Evolutionary conservation across 441 rosid species (phyloP).

Genomic region (Breynia disticha): DNA sequence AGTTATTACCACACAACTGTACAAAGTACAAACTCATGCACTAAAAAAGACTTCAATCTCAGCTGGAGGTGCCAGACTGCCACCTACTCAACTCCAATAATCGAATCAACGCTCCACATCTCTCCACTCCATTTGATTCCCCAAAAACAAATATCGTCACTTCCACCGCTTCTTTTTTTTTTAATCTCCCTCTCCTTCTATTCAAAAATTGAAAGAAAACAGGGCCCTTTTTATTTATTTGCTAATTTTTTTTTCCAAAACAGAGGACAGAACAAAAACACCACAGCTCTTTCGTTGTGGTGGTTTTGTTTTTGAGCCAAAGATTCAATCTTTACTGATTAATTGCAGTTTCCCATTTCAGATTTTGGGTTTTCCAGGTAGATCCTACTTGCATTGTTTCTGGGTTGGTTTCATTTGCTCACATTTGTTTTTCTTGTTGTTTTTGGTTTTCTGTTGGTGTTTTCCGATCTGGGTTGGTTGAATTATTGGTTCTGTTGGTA

Average conservation of each 20-base stretch:
- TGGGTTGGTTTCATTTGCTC: neutral
- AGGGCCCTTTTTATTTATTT: neutral
- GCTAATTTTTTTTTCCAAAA: neutral
- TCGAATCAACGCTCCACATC: slow-evolving; percentile 21
- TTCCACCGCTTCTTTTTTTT: neutral
- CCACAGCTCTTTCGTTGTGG: slow-evolving; percentile 15
- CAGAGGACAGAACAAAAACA: slow-evolving; percentile 5
- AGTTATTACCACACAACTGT: too few relatives aligned
- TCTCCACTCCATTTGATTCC: slow-evolving; percentile 1
- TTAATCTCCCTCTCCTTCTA: neutral
- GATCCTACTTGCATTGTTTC: slow-evolving; percentile 22
- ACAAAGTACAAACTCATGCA: too few relatives aligned
- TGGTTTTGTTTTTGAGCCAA: slow-evolving; percentile 3
- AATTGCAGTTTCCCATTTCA: too few relatives aligned
- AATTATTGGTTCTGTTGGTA: too few relatives aligned
- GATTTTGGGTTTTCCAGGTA: neutral
- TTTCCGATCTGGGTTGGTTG: slow-evolving; percentile 12
- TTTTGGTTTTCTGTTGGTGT: neutral
- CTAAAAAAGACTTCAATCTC: neutral
- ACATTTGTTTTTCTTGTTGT: neutral
- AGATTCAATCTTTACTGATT: too few relatives aligned
- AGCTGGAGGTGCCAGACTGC: slow-evolving; percentile 31
- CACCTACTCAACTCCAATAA: slow-evolving; percentile 19
- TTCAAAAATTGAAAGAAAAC: neutral
- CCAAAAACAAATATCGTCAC: neutral